Evolutionary conservation across 768 basidiomycete species (phyloP).

Genomic region (Collybia mongolica): DNA sequence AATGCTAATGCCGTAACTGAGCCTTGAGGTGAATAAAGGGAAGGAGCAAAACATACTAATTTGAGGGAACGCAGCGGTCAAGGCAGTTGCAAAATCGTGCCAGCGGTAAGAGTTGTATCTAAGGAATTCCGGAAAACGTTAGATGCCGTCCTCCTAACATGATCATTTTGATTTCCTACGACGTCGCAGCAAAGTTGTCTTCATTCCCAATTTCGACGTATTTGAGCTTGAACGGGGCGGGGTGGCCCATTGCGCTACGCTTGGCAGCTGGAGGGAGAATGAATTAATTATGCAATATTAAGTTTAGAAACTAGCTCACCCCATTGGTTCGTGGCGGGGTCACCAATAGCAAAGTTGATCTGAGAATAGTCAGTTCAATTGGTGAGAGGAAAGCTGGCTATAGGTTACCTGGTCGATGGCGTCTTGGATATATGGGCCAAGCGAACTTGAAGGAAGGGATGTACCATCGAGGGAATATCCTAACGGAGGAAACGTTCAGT

Average conservation of each 20-base stretch:
- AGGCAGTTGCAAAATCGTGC: neutral
- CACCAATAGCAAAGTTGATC: too few relatives aligned
- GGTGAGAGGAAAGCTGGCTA: too few relatives aligned
- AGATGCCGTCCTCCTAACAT: neutral
- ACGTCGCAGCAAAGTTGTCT: constrained; percentile 11
- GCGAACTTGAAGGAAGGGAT: too few relatives aligned
- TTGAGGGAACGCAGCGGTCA: neutral
- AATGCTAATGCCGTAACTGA: too few relatives aligned
- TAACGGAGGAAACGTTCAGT: too few relatives aligned
- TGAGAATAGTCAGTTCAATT: too few relatives aligned
- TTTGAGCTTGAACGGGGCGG: constrained; percentile 47
- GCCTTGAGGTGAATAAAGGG: too few relatives aligned
- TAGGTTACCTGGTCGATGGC: too few relatives aligned
- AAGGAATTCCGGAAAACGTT: neutral
- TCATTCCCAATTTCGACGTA: constrained; percentile 64
- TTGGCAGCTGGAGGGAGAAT: constrained; percentile 40
- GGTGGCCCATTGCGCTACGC: constrained; percentile 55
- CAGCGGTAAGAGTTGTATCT: neutral
- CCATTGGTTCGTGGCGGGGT: too few relatives aligned
- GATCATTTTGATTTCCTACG: neutral
- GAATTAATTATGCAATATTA: neutral
- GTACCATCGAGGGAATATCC: too few relatives aligned
- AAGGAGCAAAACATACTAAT: neutral
- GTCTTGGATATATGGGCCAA: too few relatives aligned
- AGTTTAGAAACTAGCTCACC: too few relatives aligned